phyloP scores from a whole-genome alignment of 495 filamentous ascomycete genomes.

The Talaromyces adpressus region DNA sequence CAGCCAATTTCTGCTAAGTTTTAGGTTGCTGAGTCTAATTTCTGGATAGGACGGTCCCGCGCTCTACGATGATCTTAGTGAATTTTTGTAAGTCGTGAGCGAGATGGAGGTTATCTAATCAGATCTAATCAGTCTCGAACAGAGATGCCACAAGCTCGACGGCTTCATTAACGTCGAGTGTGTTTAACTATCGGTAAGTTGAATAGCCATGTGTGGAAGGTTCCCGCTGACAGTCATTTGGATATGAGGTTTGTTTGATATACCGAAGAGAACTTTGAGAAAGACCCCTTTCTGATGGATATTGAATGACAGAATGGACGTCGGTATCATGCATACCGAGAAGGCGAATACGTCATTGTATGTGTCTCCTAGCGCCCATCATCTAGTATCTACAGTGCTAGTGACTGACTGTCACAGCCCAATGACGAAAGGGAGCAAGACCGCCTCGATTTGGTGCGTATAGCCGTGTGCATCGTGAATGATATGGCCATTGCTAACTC shows the following conservation, averaged over 20 bases:
- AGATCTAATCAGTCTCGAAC: neutral
- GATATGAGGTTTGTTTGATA: slow-evolving; percentile 11
- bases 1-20: too few relatives aligned
- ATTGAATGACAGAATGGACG: slow-evolving; percentile 31
- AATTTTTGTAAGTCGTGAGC: neutral
- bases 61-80: neutral
- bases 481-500: neutral
- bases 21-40: neutral
- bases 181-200: slow-evolving; percentile 38
- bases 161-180: slow-evolving; percentile 25
- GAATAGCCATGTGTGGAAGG: neutral
- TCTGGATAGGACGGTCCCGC: neutral
- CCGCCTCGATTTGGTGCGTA: slow-evolving; percentile 59
- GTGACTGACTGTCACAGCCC: slow-evolving; percentile 17
- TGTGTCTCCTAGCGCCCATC: neutral
- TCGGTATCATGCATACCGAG: slow-evolving; percentile 25
- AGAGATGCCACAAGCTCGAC: slow-evolving; percentile 3
- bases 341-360: slow-evolving; percentile 27
- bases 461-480: slow-evolving; percentile 21
- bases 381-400: neutral
- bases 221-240: neutral
- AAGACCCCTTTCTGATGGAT: slow-evolving; percentile 23
- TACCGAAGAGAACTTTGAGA: slow-evolving; percentile 24
- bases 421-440: slow-evolving; percentile 57
- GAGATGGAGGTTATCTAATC: neutral